phyloP scores from a whole-genome alignment of 768 basidiomycete genomes.

The Trametopsis cervina region DNA sequence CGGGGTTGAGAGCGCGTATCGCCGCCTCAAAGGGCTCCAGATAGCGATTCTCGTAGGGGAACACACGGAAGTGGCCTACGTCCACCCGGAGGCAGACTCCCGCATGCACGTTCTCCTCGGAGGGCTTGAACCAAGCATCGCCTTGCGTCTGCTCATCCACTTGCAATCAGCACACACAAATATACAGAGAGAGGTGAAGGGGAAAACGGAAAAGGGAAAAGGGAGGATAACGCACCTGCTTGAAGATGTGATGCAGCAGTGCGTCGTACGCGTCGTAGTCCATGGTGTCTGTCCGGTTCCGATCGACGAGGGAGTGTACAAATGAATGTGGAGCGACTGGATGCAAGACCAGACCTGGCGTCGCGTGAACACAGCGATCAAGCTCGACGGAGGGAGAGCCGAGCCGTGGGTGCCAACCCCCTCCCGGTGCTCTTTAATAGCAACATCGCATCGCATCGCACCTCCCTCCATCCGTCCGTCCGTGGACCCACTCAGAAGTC shows the following conservation, averaged over 20 bases:
- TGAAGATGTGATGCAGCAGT: conserved; percentile 74
- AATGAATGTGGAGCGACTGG: background rate
- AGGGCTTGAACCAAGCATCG: conserved; percentile 82
- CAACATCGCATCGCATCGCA: too few species aligned
- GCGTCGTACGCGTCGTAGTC: conserved; percentile 82
- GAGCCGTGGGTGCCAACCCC: background rate
- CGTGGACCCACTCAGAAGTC: too few species aligned
- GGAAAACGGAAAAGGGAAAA: background rate
- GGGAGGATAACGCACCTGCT: conserved; percentile 39
- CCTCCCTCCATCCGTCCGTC: too few species aligned
- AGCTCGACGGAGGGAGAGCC: conserved; percentile 2
- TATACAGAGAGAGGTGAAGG: conserved; percentile 1
- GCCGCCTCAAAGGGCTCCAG: conserved; percentile 80
- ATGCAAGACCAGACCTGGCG: background rate
- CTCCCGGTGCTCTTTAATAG: too few species aligned
- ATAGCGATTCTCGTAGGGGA: conserved; percentile 77
- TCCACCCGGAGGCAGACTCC: conserved; percentile 73
- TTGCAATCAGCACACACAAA: too few species aligned
- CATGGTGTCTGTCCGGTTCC: conserved; percentile 29
- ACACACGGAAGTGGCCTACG: conserved; percentile 66
- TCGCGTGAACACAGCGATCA: background rate
- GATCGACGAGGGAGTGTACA: background rate
- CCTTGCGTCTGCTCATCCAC: conserved; percentile 55
- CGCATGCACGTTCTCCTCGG: conserved; percentile 73
- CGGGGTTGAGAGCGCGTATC: conserved; percentile 67